Conservation (phyloP, 345 rosid genomes). For the Barbarea vulgaris region DNA sequence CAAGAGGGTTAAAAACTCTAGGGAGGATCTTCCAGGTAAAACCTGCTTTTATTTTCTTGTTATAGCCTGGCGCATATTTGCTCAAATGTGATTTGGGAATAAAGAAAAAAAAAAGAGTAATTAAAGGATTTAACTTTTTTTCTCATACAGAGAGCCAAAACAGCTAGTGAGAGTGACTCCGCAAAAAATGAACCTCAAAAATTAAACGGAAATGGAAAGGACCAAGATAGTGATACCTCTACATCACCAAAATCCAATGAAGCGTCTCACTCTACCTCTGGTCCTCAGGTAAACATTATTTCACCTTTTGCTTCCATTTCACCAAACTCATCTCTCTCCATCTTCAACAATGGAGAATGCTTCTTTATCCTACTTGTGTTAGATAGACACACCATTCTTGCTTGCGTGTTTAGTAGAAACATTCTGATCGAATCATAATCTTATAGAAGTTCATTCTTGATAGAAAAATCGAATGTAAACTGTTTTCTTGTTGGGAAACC, state of each 20-base stretch:
- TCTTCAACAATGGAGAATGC: conserved; percentile 6
- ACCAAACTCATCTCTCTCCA: not conserved
- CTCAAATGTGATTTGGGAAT: conserved; percentile 3
- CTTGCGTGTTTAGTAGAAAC: conserved; percentile 6
- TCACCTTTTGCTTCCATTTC: conserved; percentile 4
- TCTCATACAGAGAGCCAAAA: conserved; percentile 61
- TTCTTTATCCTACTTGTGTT: conserved; percentile 14
- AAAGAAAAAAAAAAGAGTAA: not conserved
- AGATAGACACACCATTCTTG: conserved; percentile 13
- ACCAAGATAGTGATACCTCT: conserved; percentile 43
- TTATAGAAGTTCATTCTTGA: not conserved
- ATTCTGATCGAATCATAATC: not conserved
- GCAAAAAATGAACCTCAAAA: conserved; percentile 44
- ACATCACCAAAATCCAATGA: conserved; percentile 57
- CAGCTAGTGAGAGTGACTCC: conserved; percentile 62
- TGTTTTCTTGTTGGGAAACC: conserved; percentile 20
- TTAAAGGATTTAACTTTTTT: not conserved
- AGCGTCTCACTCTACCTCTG: conserved; percentile 48
- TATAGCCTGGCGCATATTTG: not conserved
- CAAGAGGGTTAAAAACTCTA: conserved; percentile 89
- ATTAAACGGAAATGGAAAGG: conserved; percentile 57
- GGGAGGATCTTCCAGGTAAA: conserved; percentile 95
- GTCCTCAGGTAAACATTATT: conserved; percentile 59
- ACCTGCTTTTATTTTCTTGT: not conserved
- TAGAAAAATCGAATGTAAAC: not conserved